A percentile compares a stretch with the other conserved stretches of the same genome.
phyloP scores from a whole-genome alignment of 1,139 yeast species.

The Yamadazyma jaroonii region DNA sequence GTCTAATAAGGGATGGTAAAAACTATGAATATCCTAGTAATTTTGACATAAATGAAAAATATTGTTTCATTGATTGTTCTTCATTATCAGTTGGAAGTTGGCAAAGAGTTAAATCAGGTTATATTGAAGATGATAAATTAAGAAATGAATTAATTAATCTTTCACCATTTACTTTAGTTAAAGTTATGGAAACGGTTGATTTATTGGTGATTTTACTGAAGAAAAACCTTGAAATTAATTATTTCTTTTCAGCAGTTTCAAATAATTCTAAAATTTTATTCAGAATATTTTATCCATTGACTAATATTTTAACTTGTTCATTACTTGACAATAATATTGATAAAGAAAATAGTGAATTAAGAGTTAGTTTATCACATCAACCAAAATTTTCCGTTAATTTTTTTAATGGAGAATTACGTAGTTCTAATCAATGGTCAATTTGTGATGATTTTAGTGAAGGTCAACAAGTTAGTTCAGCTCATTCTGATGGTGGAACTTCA shows the following conservation, averaged over 20 bases:
- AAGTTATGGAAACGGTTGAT: constrained; percentile 65
- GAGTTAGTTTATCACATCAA: constrained; percentile 51
- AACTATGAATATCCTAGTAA: constrained; percentile 7
- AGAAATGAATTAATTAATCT: constrained; percentile 52
- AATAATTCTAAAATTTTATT: constrained; percentile 66
- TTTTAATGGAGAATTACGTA: constrained; percentile 46
- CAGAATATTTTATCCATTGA: constrained; percentile 64
- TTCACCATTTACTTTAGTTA: constrained; percentile 63
- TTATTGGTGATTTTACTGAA: constrained; percentile 63
- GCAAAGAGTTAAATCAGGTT: constrained; percentile 73
- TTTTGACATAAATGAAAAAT: constrained; percentile 59
- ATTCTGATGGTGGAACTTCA: constrained; percentile 50
- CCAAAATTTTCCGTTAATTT: constrained; percentile 80
- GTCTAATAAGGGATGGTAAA: constrained; percentile 14
- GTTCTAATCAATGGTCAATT: constrained; percentile 72
- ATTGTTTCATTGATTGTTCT: constrained; percentile 63
- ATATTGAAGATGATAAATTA: constrained; percentile 39
- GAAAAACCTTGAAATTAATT: constrained; percentile 68
- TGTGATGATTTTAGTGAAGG: constrained; percentile 84
- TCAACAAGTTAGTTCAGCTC: constrained; percentile 71
- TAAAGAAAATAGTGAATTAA: constrained; percentile 47
- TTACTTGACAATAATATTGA: constrained; percentile 46
- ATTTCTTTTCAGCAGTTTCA: constrained; percentile 68
- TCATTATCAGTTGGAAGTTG: constrained; percentile 73
- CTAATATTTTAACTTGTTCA: constrained; percentile 44